These are phyloP conservation scores for Fagopyrum esculentum DNA, from an alignment of 148 eudicot genomes.

Conservation along the genomic window DNA sequence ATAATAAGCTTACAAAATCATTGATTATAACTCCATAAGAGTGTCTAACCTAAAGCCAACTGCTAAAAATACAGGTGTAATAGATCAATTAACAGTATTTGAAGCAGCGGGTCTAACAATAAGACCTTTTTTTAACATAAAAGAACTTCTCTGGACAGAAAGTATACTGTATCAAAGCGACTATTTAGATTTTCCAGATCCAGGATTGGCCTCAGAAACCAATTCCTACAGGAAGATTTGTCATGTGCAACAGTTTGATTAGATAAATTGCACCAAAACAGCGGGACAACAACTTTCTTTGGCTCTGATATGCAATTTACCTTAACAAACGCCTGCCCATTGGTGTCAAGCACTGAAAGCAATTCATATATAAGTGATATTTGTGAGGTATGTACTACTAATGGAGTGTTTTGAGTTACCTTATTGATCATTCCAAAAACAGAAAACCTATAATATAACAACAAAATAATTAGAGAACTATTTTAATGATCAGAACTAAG, in stretches of 20 bases:
- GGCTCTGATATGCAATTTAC: slow-evolving; percentile 30
- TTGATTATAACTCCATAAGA: too few relatives aligned
- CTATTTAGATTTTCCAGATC: slow-evolving; percentile 65
- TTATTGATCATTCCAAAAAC: slow-evolving; percentile 99
- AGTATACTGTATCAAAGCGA: slow-evolving; percentile 98
- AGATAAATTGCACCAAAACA: not conserved
- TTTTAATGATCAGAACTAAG: slow-evolving; percentile 10
- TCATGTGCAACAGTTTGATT: slow-evolving; percentile 9
- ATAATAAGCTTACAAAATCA: too few relatives aligned
- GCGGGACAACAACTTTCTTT: not conserved
- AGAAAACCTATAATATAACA: slow-evolving; percentile 60
- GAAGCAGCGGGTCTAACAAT: not conserved
- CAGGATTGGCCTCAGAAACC: slow-evolving; percentile 93
- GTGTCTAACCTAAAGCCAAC: not conserved
- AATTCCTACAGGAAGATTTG: slow-evolving; percentile 46
- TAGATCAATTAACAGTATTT: not conserved
- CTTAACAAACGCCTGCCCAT: slow-evolving; percentile 91
- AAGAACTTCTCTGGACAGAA: slow-evolving; percentile 5
- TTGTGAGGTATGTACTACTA: not conserved
- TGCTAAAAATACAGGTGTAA: not conserved
- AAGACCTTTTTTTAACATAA: not conserved
- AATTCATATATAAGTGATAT: slow-evolving; percentile 21
- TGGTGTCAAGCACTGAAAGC: slow-evolving; percentile 83
- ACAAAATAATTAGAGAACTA: slow-evolving; percentile 14
- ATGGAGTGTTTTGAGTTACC: slow-evolving; percentile 28